Evolutionary conservation across 352 stramenopile species (phyloP), one percentile per base, ranked within the genome.

Genomic region (Phytophthora pistaciae): DNA sequence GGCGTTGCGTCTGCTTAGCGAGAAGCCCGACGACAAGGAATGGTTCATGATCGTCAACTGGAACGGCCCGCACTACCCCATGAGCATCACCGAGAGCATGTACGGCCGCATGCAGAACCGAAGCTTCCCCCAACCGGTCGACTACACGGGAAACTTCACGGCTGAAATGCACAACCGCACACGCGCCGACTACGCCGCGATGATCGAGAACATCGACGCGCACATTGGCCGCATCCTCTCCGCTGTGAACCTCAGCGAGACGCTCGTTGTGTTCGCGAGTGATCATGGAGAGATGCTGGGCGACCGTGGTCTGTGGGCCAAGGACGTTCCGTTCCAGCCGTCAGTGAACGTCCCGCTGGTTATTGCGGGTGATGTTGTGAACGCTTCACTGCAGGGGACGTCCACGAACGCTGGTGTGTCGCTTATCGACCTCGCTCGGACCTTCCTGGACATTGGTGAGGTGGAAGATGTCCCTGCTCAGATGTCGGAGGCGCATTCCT

Each of bases 21-120:
- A 77, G 27, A 65, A 56, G 20, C 73, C 73, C 0, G 54, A 64
- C 5, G 68, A 72, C 52, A 65, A 77, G 56, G 59, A 67, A 31
- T 80, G 68, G 68, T 80, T 80, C 21, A 65, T 80, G 60, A 77
- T 77, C 36, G 73, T 77, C 16, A 80, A 80, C 60, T 80, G 73
- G 68, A 80, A 80, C 52, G 73, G 73, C 14, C 73, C 73, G n/a
- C 73, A 80, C 56, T 77, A 77, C 64, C 73, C 73, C 14, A 80
- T 77, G 68, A 74, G 64, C 13, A 64, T 80, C 20, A 80, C 73
- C 3, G 60, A 80, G 55, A 69, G 68, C 53, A 80, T 80, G 73
- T 77, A 68, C 31, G 61, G 56, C n/a, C 55, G 61, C 3, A 67
- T 80, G 55, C 55, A 77, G 56, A 70, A 70, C 52, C 68, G 68